Percentiles rank a stretch among this genome's conserved stretches.
These are phyloP conservation scores for Rhodotorula paludigena DNA, from an alignment of 768 basidiomycete species.

Conservation along the genomic window DNA sequence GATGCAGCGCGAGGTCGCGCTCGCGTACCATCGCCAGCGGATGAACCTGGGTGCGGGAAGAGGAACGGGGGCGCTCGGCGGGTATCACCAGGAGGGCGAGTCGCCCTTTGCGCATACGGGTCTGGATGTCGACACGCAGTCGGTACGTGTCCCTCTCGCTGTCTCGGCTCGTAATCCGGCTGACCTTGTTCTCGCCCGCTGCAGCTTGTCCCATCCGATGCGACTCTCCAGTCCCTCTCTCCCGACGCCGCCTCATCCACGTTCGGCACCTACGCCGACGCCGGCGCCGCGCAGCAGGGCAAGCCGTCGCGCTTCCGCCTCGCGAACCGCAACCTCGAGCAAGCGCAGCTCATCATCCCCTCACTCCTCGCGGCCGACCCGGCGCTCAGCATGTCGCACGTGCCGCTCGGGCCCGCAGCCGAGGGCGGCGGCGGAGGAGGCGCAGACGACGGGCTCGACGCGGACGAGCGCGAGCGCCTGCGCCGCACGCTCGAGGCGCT, in stretches of 20 bases:
- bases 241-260: background rate
- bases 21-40: slow-evolving; percentile 35
- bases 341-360: slow-evolving; percentile 36
- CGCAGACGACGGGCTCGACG: background rate
- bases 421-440: background rate
- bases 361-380: slow-evolving; percentile 29
- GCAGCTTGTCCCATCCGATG: slow-evolving; percentile 31
- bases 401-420: slow-evolving; percentile 9
- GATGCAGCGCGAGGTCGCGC: slow-evolving; percentile 34
- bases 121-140: slow-evolving; percentile 13
- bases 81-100: slow-evolving; percentile 14
- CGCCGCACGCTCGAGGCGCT: slow-evolving; percentile 21
- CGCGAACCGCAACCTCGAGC: slow-evolving; percentile 33
- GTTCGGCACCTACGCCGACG: slow-evolving; percentile 12
- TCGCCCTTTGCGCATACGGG: background rate
- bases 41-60: slow-evolving; percentile 25
- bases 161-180: background rate
- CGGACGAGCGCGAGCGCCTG: slow-evolving; percentile 16
- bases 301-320: slow-evolving; percentile 34
- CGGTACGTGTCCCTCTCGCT: slow-evolving; percentile 3
- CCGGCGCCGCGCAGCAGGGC: slow-evolving; percentile 7
- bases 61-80: slow-evolving; percentile 35
- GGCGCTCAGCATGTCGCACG: slow-evolving; percentile 8
- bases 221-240: slow-evolving; percentile 10
- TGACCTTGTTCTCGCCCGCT: background rate